These are phyloP conservation scores for Mortierella sp. DNA, from an alignment of 371 early-diverging fungal genomes.

Conservation along the genomic window DNA sequence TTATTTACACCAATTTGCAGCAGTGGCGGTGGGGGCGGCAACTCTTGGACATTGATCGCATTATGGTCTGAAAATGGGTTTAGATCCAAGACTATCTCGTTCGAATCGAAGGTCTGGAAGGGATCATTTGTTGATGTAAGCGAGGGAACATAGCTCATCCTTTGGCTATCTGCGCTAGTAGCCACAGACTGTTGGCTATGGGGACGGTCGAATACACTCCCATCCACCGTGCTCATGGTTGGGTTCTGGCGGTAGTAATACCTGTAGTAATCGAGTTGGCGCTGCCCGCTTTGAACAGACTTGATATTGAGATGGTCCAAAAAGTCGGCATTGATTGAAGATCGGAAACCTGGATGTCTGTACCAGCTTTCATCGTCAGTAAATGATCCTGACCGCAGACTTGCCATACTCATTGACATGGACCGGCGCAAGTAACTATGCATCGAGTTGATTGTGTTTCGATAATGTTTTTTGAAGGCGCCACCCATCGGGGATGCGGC, in stretches of 20 bases:
- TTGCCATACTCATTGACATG: conserved; percentile 36
- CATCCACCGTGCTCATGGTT: conserved; percentile 25
- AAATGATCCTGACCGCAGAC: conserved; percentile 19
- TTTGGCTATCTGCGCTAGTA: conserved; percentile 5
- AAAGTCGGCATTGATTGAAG: conserved; percentile 31
- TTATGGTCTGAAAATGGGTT: conserved; percentile 23
- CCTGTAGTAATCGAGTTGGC: conserved; percentile 33
- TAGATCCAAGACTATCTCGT: conserved; percentile 25
- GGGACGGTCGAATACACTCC: background rate
- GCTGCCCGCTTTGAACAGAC: conserved; percentile 21
- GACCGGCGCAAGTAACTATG: conserved; percentile 39
- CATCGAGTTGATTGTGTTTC: conserved; percentile 39
- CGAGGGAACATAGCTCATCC: conserved; percentile 39
- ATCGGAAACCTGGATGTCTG: conserved; percentile 15
- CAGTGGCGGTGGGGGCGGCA: background rate
- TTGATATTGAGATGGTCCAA: conserved; percentile 39
- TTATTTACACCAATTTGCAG: background rate
- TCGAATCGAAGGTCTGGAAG: conserved; percentile 54
- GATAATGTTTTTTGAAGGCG: conserved; percentile 5
- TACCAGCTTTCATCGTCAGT: conserved; percentile 27
- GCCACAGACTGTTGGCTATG: background rate
- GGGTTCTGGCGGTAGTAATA: conserved; percentile 41
- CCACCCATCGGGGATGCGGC: background rate
- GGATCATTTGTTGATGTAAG: conserved; percentile 49
- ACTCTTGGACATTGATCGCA: background rate